Evolutionary conservation across 331 rosid species (phyloP), one percentile per base, ranked within the genome.

Genomic region (Cydonia oblonga): DNA sequence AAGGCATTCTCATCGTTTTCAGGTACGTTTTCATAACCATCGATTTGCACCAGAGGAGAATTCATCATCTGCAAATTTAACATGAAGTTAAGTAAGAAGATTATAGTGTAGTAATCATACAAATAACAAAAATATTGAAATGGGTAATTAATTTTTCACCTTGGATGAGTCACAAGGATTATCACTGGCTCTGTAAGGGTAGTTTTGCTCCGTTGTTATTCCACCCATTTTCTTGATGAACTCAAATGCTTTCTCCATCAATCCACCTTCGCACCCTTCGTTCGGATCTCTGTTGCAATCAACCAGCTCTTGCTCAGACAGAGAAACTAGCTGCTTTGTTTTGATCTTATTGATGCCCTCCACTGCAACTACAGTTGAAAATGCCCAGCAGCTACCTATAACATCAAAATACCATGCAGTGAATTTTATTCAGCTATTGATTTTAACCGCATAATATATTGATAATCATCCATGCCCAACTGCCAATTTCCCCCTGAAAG

Each of bases 381-480:
- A 92, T 0, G 97, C 98, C 97, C 96, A 90, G 71, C 97, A 92
- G 68, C 93, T 88, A 52, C 91, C 96, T 90, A 25, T 26, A 71
- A 62, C 38, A 68, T 24, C 33, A n/a, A 44, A 63, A 46, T n/a
- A 14, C 30, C 26, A 12, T 15, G 30, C 20, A 16, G 22, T 68
- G 25, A n/a, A 44, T 29, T 35, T 72, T 35, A 15, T 58, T 71
- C 30, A 56, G 9, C 23, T 18, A 54, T 40, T 23, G 51, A 66
- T 66, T n/a, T 68, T 26, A 28, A 59, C 19, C 62, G 54, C 54
- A 16, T 49, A 16, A 49, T 49, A 6, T 49, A 16, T 6, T 49
- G 54, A 6, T 16, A 49, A 16, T 49, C 7, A 49, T 49, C 54
- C 54, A 18, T 49, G 54, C 54, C 16, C 20, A 49, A 49, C 54